Conservation (phyloP, 23 red algal species). For the Gracilariopsis chorda region DNA sequence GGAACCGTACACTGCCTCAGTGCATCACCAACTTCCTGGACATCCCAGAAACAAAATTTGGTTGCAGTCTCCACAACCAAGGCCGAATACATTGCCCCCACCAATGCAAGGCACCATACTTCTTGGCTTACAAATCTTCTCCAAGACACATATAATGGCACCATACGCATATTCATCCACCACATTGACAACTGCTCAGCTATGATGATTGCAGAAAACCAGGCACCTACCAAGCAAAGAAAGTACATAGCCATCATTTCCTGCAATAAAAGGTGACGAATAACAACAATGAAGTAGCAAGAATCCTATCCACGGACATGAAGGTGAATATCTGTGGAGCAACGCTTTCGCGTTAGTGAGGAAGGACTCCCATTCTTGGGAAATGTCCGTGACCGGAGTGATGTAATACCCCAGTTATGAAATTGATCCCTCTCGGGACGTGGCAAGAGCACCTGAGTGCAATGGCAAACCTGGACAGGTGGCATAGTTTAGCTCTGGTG, state of each 20-base stretch:
- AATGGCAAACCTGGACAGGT: too few species aligned
- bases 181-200: not conserved
- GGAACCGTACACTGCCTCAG: too few species aligned
- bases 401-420: too few species aligned
- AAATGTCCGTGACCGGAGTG: too few species aligned
- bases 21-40: not conserved
- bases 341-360: not conserved
- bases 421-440: too few species aligned
- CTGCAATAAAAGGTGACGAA: not conserved
- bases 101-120: too few species aligned
- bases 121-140: too few species aligned
- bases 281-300: not conserved
- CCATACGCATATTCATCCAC: too few species aligned
- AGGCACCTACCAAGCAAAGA: not conserved
- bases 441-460: too few species aligned
- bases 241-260: not conserved
- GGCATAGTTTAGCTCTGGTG: too few species aligned
- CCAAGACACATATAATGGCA: too few species aligned
- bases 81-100: slow-evolving; percentile 1
- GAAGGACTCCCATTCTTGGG: not conserved
- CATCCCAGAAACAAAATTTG: not conserved
- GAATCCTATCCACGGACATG: not conserved
- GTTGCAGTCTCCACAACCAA: not conserved
- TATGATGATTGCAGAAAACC: not conserved
- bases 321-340: not conserved